Base-by-base conservation (phyloP, 2,329 filamentous ascomycete species). In the Sarocladium strictum region DNA sequence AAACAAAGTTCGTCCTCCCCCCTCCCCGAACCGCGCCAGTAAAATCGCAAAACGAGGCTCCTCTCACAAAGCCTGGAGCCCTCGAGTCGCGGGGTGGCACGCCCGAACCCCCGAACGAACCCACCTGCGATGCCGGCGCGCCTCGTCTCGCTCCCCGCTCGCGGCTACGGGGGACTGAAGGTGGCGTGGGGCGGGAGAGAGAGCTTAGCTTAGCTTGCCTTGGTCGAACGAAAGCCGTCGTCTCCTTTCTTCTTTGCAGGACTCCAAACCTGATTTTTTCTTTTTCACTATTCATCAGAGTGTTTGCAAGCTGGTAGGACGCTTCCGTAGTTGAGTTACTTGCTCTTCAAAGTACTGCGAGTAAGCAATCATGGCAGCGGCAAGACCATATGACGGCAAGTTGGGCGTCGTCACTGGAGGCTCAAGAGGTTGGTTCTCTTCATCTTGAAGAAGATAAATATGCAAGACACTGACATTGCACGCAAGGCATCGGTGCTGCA, bases 341-440 rank as follows among this genome's bases (percentile, higher is more conserved):
- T n/a, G n/a, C 37, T 45, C 41, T 45, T 14, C 10, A 15, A 33
- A 21, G 23, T 43, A 7, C 23, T 14, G 14, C 38, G 23, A 7
- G 23, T 21, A n/a, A 43, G 12, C 19, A 11, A 58, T 50, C 55
- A 74, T 75, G 71, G 58, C 70, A 59, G 71, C 61, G 32, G 45
- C 52, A 32, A 19, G 69, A 37, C 64, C 70, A 50, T 74, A 87
- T n/a, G 83, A 89, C 65, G 87, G 87, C 61, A 91, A 91, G 69
- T 76, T 92, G 53, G 89, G 82, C 53, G 85, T 95, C 60, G 77
- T 94, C 47, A 94, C 90, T 1, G 90, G 90, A 55, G 87, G 84
- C 57, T 90, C 89, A 56, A 76, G 90, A 76, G 88, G 89, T 89
- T 76, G 58, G 62, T 54, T 35, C 21, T 23, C 23, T 57, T n/a